phyloP scores from a whole-genome alignment of 371 early-diverging fungal genomes.

The Mucor circinelloides region DNA sequence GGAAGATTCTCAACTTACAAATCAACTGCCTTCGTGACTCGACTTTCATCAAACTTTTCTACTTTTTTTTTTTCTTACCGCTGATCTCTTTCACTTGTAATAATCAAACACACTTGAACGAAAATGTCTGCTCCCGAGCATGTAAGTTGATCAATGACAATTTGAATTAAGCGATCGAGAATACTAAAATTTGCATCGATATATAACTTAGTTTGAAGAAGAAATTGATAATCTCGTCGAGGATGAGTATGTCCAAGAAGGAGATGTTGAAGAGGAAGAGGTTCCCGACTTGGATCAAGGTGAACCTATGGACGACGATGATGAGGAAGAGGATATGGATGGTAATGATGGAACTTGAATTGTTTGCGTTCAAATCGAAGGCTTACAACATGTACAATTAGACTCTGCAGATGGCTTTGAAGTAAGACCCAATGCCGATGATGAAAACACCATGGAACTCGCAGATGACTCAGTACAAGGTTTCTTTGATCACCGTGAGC shows the following conservation, averaged over 20 bases:
- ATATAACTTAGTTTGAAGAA: constrained; percentile 2
- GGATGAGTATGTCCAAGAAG: constrained; percentile 45
- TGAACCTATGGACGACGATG: constrained; percentile 46
- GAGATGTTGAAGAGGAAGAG: constrained; percentile 39
- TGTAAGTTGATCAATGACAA: neutral
- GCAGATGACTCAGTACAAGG: constrained; percentile 93
- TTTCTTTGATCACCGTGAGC: constrained; percentile 90
- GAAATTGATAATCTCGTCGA: constrained; percentile 47
- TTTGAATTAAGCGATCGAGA: neutral
- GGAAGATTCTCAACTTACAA: neutral
- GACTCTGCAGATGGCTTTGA: constrained; percentile 31
- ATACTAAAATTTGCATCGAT: neutral
- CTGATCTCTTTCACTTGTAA: neutral
- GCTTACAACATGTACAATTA: neutral
- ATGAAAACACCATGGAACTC: constrained; percentile 65
- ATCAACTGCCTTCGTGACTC: neutral
- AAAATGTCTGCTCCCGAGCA: constrained; percentile 20
- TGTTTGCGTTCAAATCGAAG: neutral
- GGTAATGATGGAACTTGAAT: constrained; percentile 2
- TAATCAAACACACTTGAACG: neutral
- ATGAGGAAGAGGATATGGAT: constrained; percentile 37
- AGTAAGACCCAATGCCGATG: constrained; percentile 48
- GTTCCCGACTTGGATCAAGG: constrained; percentile 46
- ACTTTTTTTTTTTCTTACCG: neutral
- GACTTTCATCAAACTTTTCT: neutral